Evolutionary conservation across 2,329 filamentous ascomycete species (phyloP), one percentile per base, ranked within the genome.

Genomic region (Botrytis porri): DNA sequence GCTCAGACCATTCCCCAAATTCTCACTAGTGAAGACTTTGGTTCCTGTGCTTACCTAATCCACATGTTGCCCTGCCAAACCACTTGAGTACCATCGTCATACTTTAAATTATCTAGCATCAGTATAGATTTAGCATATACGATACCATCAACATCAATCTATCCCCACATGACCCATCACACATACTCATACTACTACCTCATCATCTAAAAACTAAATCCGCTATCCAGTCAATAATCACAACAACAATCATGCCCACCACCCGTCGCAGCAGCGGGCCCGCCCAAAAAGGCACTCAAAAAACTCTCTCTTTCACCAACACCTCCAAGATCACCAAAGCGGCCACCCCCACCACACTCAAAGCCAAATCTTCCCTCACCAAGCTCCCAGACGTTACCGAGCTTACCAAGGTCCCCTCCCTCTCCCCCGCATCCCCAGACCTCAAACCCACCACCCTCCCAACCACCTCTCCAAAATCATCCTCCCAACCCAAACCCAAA

Each of bases 251-350:
- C 39, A 64, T 43, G n/a, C 65, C 65, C 60, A 76, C n/a, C 69
- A 85, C 83, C 48, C 76, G 80, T 66, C 83, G 83, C 75, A 83
- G 83, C 71, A 45, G 75, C 73, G 77, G 80, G 62, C 79, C 82
- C 41, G 80, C 83, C 66, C 77, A 81, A 73, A 79, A 83, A 59
- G 78, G 84, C 76, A 77, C 82, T 63, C 81, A 83, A 73, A 88
- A 90, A 81, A 90, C 87, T n/a, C 86, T 92, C 77, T 87, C 88
- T 57, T 92, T 92, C 83, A 85, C 88, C 75, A 83, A 85, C 54
- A 83, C 83, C 75, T 84, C 83, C 76, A 85, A 85, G 82, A 84
- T 91, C 77, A 90, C 88, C 71, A 92, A 92, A 81, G 37, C 48
- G 2, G 48, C 62, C 61, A 82, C 83, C 59, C 81, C 81, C 73